Evolutionary conservation across 331 rosid genomes (phyloP).

Genomic region (Quercus tomentella): DNA sequence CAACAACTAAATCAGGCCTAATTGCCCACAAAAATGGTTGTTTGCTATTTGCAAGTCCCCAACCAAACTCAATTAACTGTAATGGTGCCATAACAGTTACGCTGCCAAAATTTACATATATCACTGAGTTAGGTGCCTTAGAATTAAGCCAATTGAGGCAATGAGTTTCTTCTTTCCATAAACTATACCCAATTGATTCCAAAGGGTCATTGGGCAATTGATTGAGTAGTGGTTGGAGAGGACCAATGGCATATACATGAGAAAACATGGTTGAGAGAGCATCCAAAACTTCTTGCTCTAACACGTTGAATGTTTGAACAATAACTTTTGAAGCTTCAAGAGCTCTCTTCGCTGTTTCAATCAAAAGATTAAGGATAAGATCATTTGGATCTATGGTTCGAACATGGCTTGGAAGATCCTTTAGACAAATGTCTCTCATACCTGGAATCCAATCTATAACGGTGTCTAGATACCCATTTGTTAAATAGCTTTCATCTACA

Average conservation of each 20-base stretch:
- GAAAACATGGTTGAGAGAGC: slow-evolving; percentile 33
- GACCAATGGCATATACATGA: slow-evolving; percentile 40
- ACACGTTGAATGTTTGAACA: slow-evolving; percentile 33
- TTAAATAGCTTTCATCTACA: slow-evolving; percentile 11
- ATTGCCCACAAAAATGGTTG: slow-evolving; percentile 42
- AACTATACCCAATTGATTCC: slow-evolving; percentile 15
- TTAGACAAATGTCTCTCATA: not conserved
- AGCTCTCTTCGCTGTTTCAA: not conserved
- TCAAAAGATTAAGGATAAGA: not conserved
- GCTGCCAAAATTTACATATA: slow-evolving; percentile 52
- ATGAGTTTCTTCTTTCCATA: slow-evolving; percentile 45
- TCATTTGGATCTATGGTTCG: not conserved
- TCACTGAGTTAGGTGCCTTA: slow-evolving; percentile 27
- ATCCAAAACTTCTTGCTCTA: slow-evolving; percentile 35
- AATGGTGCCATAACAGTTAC: slow-evolving; percentile 15
- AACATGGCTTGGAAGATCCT: not conserved
- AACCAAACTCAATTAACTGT: slow-evolving; percentile 40
- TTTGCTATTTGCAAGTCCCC: slow-evolving; percentile 52
- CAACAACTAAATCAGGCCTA: slow-evolving; percentile 41
- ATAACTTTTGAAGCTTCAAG: not conserved
- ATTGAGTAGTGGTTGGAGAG: slow-evolving; percentile 39
- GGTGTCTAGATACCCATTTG: slow-evolving; percentile 5
- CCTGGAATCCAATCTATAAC: slow-evolving; percentile 12
- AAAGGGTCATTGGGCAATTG: slow-evolving; percentile 1
- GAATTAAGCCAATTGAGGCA: slow-evolving; percentile 48